Evolutionary conservation across 108 stramenopile genomes (phyloP), one percentile per base, ranked within the genome.

Genomic region (Mayamaea pseudoterrestris): DNA sequence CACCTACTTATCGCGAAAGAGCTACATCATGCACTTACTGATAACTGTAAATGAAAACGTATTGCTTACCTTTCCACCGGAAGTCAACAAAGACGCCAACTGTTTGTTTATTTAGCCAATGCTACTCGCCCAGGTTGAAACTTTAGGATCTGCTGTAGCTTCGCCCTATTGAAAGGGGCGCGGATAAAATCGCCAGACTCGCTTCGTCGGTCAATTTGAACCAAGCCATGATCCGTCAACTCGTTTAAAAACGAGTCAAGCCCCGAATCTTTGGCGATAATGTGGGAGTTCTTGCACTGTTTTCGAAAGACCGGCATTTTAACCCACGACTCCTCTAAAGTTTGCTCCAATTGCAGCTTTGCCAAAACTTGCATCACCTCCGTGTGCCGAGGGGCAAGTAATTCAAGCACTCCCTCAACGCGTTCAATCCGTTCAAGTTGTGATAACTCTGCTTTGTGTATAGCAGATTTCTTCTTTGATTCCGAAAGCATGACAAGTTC

Each of bases 361-460:
- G 76, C 76, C 32, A 87, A 44, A 22, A 63, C 57, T 50, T 78
- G 78, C 20, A 87, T 25, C 14, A 63, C 69, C 28, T 87, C 74
- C 3, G 75, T 67, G 47, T 73, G 71, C 13, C 71, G 62, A 9
- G 78, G 70, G 23, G 79, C 75, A 40, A 75, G 16, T 5, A 55
- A 55, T 25, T 44, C 27, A 21, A 87, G 49, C 35, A 63, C 60
- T 7, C 35, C 51, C 14, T 80, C 53, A 27, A 71, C 65, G 1
- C 53, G 27, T 58, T 64, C 16, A 61, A 50, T 52, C 55, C 35
- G 16, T 35, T 28, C 35, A 7, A 20, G 18, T 57, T 49, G 24
- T 17, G 32, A 25, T 25, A 24, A 34, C 14, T 18, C 23, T 0
- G 43, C 23, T 12, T 31, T 20, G 5, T 16, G 12, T 17, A 28